Percentiles rank a stretch among this genome's conserved stretches.
Evolutionary conservation across 495 filamentous ascomycete species (phyloP).

Genomic region (Cenococcum geophilum): DNA sequence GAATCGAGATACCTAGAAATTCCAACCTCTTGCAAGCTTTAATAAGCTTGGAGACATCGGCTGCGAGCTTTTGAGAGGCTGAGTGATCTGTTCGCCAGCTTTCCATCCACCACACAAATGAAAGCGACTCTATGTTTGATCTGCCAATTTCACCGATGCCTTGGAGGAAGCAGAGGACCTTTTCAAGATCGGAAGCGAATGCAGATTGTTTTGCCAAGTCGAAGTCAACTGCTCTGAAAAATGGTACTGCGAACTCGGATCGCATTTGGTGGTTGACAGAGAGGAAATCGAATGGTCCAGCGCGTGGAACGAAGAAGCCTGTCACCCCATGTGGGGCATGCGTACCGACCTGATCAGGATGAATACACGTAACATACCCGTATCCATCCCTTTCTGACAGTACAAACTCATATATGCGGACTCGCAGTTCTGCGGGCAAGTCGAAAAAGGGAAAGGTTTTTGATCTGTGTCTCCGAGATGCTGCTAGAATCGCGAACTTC

Average conservation of each 20-base stretch:
- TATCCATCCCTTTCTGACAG: background rate
- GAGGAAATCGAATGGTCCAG: background rate
- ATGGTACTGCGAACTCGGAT: background rate
- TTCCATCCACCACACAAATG: background rate
- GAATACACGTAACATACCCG: no score
- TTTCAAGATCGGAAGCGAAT: background rate
- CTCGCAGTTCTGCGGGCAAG: background rate
- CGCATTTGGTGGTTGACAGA: background rate
- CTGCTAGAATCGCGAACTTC: no score
- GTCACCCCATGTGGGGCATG: background rate
- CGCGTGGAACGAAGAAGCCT: background rate
- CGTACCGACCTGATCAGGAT: background rate
- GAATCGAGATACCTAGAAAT: background rate
- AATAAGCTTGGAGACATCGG: background rate
- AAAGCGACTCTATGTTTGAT: background rate
- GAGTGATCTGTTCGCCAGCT: background rate
- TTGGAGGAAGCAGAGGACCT: background rate
- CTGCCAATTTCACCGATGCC: slow-evolving; percentile 1
- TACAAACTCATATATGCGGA: background rate
- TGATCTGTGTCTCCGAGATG: no score
- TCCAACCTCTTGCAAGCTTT: background rate
- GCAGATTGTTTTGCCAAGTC: background rate
- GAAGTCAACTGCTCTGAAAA: background rate
- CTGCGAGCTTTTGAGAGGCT: background rate
- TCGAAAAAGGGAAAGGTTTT: background rate